phyloP scores from a whole-genome alignment of 1,139 yeast genomes.

The Taiozyma sp. region DNA sequence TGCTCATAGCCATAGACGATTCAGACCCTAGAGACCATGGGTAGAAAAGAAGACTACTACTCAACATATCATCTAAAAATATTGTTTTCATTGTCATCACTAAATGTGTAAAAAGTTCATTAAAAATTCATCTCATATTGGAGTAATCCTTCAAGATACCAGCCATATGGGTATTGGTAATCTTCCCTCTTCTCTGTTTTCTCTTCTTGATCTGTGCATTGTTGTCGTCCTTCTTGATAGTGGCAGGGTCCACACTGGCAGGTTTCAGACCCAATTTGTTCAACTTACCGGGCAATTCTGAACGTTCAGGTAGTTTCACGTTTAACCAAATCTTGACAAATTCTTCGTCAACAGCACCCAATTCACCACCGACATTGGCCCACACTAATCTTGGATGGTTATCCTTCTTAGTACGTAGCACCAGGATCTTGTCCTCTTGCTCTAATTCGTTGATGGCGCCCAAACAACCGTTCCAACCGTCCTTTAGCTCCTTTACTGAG shows the following conservation, averaged over 20 bases:
- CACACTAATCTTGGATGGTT: conserved; percentile 87
- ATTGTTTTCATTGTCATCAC: background rate
- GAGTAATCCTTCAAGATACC: conserved; percentile 88
- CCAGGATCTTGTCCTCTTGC: conserved; percentile 69
- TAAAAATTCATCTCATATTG: conserved; percentile 19
- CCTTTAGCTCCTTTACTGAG: conserved; percentile 83
- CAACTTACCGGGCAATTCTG: conserved; percentile 73
- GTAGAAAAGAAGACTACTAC: too few species aligned
- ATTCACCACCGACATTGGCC: conserved; percentile 77
- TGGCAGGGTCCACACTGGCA: conserved; percentile 94
- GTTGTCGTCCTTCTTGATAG: conserved; percentile 48
- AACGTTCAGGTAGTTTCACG: conserved; percentile 75
- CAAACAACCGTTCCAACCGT: conserved; percentile 95
- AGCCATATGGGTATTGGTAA: conserved; percentile 94
- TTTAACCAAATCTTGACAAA: conserved; percentile 78
- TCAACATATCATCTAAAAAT: too few species aligned
- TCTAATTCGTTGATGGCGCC: conserved; percentile 76
- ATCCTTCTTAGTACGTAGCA: conserved; percentile 86
- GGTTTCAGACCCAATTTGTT: conserved; percentile 89
- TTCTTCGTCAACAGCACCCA: conserved; percentile 77
- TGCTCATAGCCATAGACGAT: too few species aligned
- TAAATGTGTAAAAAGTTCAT: background rate
- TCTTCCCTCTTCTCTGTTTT: conserved; percentile 88
- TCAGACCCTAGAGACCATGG: too few species aligned
- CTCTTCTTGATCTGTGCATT: conserved; percentile 72